Conservation (phyloP, 345 rosid species). For the Ricinus communis region DNA sequence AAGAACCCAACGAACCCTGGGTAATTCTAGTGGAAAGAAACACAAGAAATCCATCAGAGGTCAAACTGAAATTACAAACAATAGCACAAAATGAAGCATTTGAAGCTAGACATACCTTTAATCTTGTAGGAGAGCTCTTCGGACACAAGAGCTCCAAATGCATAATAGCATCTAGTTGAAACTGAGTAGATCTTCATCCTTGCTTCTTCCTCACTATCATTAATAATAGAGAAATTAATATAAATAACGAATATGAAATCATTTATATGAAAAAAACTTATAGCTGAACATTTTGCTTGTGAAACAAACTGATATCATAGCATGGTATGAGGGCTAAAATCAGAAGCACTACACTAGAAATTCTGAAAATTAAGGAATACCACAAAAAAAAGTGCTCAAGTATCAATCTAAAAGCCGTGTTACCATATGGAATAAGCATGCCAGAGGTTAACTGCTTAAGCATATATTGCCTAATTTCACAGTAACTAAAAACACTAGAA, state of each 20-base stretch:
- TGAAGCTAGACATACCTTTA: conserved; percentile 49
- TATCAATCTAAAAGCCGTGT: no score
- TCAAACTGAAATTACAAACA: background rate
- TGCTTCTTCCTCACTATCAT: conserved; percentile 77
- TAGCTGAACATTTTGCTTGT: background rate
- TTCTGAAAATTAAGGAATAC: background rate
- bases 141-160: conserved; percentile 80
- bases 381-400: no score
- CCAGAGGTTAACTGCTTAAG: no score
- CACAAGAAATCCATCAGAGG: background rate
- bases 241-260: background rate
- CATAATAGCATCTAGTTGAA: conserved; percentile 71
- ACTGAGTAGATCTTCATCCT: conserved; percentile 86
- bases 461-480: no score
- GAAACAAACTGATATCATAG: background rate
- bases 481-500: no score
- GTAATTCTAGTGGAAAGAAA: conserved; percentile 50
- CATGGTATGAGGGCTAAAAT: background rate
- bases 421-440: no score
- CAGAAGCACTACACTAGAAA: background rate
- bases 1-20: conserved; percentile 90
- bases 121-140: conserved; percentile 72
- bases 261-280: background rate
- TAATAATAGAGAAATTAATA: background rate
- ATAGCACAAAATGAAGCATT: background rate